These are phyloP conservation scores for Skeletonema menzelii DNA, from an alignment of 108 stramenopile species.

Conservation along the genomic window DNA sequence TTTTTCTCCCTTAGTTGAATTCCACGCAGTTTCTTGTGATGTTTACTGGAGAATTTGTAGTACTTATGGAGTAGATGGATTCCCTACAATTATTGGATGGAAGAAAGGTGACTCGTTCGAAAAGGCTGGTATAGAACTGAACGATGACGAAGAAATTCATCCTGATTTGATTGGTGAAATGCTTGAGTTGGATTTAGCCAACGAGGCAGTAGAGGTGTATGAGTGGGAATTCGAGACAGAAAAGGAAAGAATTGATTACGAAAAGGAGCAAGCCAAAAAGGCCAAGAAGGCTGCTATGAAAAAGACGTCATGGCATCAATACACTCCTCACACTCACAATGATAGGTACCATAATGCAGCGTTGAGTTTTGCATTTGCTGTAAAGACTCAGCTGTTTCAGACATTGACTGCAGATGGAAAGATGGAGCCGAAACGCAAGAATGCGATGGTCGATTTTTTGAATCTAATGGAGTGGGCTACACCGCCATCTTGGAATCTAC, in stretches of 20 bases:
- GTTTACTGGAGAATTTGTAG: constrained; percentile 26
- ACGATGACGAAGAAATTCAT: constrained; percentile 8
- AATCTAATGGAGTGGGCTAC: constrained; percentile 39
- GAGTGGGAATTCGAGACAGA: not conserved
- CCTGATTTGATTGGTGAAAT: constrained; percentile 26
- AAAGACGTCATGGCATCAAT: constrained; percentile 26
- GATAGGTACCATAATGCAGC: constrained; percentile 45
- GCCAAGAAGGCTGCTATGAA: constrained; percentile 13
- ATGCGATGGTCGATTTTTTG: constrained; percentile 30
- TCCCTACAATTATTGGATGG: constrained; percentile 33
- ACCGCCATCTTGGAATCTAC: constrained; percentile 29
- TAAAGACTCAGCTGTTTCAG: constrained; percentile 34
- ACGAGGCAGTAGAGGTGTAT: constrained; percentile 19
- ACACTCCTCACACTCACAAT: constrained; percentile 19
- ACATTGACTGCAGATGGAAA: constrained; percentile 22
- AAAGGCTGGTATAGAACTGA: constrained; percentile 20
- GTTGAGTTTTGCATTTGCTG: constrained; percentile 35
- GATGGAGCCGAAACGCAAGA: constrained; percentile 21
- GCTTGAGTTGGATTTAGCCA: constrained; percentile 17
- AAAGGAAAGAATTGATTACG: not conserved
- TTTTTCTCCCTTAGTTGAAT: constrained; percentile 13
- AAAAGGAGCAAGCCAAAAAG: constrained; percentile 5
- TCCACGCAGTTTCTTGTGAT: constrained; percentile 46
- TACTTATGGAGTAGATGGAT: constrained; percentile 38
- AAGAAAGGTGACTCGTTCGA: constrained; percentile 8